phyloP scores from a whole-genome alignment of 805 yeast species.

The Myxozyma nipponensis region DNA sequence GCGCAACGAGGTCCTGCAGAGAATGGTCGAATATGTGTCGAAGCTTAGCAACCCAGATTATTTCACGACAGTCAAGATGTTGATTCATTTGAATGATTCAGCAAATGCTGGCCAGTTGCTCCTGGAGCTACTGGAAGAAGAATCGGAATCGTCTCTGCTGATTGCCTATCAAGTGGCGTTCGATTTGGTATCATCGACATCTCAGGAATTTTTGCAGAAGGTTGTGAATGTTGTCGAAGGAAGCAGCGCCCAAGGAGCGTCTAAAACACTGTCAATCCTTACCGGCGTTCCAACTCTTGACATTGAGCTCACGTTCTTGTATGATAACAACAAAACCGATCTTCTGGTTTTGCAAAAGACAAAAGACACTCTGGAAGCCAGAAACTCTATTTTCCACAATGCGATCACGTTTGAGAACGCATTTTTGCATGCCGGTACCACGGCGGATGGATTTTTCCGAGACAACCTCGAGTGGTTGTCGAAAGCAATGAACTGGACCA shows the following conservation, averaged over 20 bases:
- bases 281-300: constrained; percentile 95
- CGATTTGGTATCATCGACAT: constrained; percentile 85
- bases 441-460: constrained; percentile 88
- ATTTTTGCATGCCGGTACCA: constrained; percentile 92
- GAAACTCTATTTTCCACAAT: constrained; percentile 90
- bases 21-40: constrained; percentile 59
- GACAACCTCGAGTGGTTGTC: constrained; percentile 93
- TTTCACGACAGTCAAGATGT: constrained; percentile 76
- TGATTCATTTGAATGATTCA: constrained; percentile 80
- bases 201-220: constrained; percentile 76
- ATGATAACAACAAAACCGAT: constrained; percentile 84
- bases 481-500: constrained; percentile 97
- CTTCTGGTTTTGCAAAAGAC: constrained; percentile 74
- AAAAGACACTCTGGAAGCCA: constrained; percentile 77
- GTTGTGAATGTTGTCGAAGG: constrained; percentile 40
- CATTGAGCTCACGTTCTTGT: constrained; percentile 79
- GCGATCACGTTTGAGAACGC: constrained; percentile 95
- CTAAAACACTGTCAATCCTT: constrained; percentile 59
- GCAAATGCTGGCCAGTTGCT: constrained; percentile 66
- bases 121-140: constrained; percentile 48
- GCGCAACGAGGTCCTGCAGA: constrained; percentile 54
- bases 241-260: constrained; percentile 27
- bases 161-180: constrained; percentile 92
- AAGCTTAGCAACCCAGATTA: constrained; percentile 66
- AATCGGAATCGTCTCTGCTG: constrained; percentile 44